Base-by-base conservation (phyloP, 139 green algal genomes). In the Coccomyxa sp. region DNA sequence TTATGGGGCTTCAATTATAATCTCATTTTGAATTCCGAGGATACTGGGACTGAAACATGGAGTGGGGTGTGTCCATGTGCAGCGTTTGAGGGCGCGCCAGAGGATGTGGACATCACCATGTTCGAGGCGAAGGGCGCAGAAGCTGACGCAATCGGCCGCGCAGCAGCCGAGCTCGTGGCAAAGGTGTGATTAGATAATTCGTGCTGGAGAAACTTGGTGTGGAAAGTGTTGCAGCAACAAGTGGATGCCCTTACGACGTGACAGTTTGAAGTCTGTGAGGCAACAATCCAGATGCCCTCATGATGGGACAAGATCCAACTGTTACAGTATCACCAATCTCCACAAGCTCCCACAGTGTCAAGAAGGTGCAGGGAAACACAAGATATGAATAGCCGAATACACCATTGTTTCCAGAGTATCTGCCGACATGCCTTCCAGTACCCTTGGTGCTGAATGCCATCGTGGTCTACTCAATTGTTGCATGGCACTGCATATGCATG, bases 101-200 rank as follows among this genome's bases (percentile, higher is more conserved):
- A 98, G 86, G 91, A 95, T 67, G 76, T 96, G 77, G 95, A 98
- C 81, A 85, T 94, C 16, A 97, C 94, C 13, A 83, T 91, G 15
- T 87, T 95, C 13, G 84, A 89, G 23, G n/a, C 79, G 9, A 57
- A 25, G 23, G 81, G 82, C 9, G 23, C 60, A 14, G 51, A 78
- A 1, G 82, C 67, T 28, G 78, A 82, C 9, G 85, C 32, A 9
- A 79, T 93, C 14, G 88, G 90, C 82, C 21, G 28, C 25, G 93
- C 82, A 10, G 92, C 92, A 12, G 81, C 82, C 38, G 63, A 86
- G 32, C 83, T 97, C 31, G 88, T 94, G 58, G 82, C 71, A 45
- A 18, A 80, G 58, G 83, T 87, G 38, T 45, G 32, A 16, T 30
- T 11, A 78, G 71, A 28, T 21, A 51, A 1, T 31, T 32, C 1